phyloP scores from a whole-genome alignment of 2,329 filamentous ascomycete genomes.

The Penicillium oxalicum region DNA sequence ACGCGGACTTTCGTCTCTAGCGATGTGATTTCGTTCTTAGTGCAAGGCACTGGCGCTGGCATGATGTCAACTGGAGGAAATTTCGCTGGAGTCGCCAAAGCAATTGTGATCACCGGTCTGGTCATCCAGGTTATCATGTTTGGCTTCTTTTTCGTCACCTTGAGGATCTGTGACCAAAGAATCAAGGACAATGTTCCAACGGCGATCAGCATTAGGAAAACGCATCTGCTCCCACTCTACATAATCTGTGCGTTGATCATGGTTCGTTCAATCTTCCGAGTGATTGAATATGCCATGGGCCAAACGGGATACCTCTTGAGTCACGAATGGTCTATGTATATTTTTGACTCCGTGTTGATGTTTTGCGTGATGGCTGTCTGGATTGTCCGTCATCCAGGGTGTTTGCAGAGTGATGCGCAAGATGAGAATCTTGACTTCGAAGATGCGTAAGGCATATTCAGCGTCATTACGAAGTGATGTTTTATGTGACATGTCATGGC shows the following conservation, averaged over 20 bases:
- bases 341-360: constrained; percentile 5
- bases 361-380: constrained; percentile 1
- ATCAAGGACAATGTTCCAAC: constrained; percentile 21
- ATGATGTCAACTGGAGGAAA: constrained; percentile 11
- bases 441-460: too few relatives aligned
- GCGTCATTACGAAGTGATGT: too few relatives aligned
- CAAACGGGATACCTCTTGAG: constrained; percentile 21
- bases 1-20: constrained; percentile 32
- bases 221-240: constrained; percentile 16
- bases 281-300: constrained; percentile 27
- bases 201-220: neutral
- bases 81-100: too few relatives aligned
- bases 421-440: too few relatives aligned
- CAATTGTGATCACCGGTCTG: constrained; percentile 54
- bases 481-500: too few relatives aligned
- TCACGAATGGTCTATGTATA: constrained; percentile 26
- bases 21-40: constrained; percentile 26
- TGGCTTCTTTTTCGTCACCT: constrained; percentile 48
- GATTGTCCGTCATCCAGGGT: constrained; percentile 1
- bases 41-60: constrained; percentile 20
- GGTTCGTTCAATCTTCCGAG: constrained; percentile 26
- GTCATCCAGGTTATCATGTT: constrained; percentile 55
- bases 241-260: constrained; percentile 24
- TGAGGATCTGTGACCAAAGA: constrained; percentile 46
- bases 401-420: too few relatives aligned